A percentile compares a stretch with the other conserved stretches of the same genome.
phyloP scores from a whole-genome alignment of 2,329 filamentous ascomycete species.

The Talaromyces sp. region DNA sequence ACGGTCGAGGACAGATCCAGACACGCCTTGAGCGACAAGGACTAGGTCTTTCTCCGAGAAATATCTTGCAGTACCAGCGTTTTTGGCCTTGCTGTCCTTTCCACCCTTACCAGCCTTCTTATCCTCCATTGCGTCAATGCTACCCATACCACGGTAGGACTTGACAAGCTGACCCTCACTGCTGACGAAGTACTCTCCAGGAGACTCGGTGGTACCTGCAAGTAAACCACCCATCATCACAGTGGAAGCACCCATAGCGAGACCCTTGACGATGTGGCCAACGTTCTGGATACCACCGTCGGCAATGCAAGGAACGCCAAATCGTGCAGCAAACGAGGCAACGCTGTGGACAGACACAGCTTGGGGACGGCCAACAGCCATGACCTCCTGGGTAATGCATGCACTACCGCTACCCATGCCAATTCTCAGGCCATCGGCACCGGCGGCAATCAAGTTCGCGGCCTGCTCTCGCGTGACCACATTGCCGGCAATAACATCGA shows the following conservation, averaged over 20 bases:
- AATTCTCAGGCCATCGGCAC: constrained; percentile 93
- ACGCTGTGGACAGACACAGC: constrained; percentile 90
- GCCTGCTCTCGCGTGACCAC: constrained; percentile 97
- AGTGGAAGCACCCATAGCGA: constrained; percentile 86
- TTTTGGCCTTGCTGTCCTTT: constrained; percentile 64
- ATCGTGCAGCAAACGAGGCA: constrained; percentile 79
- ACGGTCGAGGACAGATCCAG: constrained; percentile 57
- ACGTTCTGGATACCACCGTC: constrained; percentile 98
- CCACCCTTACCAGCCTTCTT: constrained; percentile 79
- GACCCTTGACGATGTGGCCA: constrained; percentile 97
- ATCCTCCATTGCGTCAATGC: constrained; percentile 98
- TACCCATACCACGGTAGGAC: constrained; percentile 98
- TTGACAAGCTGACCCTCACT: constrained; percentile 97
- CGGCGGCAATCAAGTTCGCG: constrained; percentile 82
- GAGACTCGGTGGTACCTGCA: constrained; percentile 94
- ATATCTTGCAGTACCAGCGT: constrained; percentile 94
- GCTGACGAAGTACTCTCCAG: constrained; percentile 92
- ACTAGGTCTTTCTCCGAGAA: constrained; percentile 96
- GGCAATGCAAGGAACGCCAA: constrained; percentile 95
- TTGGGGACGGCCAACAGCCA: constrained; percentile 96
- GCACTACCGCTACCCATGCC: constrained; percentile 98
- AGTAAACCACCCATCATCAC: constrained; percentile 99
- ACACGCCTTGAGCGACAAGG: constrained; percentile 93
- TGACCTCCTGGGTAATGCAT: constrained; percentile 99
- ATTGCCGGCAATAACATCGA: constrained; percentile 97